Conservation (phyloP, 208 protist genomes). For the Endotrypanum monterogeii region DNA sequence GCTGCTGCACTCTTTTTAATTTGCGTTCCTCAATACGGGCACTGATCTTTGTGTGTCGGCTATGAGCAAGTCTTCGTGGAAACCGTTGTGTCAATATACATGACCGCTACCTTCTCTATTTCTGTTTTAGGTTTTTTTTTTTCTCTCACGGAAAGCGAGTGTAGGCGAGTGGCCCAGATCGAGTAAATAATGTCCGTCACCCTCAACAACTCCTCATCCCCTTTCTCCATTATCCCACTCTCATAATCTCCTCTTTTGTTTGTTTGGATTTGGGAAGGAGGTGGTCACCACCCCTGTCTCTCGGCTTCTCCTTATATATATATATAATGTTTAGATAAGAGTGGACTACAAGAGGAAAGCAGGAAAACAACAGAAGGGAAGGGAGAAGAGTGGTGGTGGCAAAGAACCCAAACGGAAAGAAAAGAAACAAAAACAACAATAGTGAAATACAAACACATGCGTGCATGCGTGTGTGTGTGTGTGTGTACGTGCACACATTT, state of each 20-base stretch:
- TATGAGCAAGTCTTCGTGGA: not conserved
- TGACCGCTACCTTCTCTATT: not conserved
- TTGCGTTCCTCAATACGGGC: too few relatives aligned
- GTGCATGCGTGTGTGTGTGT: not conserved
- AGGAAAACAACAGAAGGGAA: not conserved
- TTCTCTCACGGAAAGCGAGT: too few relatives aligned
- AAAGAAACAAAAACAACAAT: not conserved
- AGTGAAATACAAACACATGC: not conserved
- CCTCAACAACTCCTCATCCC: not conserved
- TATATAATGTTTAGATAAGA: not conserved
- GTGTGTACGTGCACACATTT: not conserved
- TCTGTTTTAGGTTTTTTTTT: too few relatives aligned
- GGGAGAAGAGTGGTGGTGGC: not conserved
- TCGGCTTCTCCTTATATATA: not conserved
- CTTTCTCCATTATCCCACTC: not conserved
- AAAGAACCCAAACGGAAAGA: not conserved
- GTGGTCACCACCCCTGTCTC: conserved; percentile 1
- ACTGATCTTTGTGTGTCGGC: not conserved
- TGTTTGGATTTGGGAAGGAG: too few relatives aligned
- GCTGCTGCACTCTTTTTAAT: not conserved
- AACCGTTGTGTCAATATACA: not conserved
- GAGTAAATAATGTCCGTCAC: not conserved
- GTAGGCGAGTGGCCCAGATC: not conserved
- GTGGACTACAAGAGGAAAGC: not conserved
- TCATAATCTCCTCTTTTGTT: not conserved